Conservation (phyloP, 768 basidiomycete species). For the Podaxis sp. region DNA sequence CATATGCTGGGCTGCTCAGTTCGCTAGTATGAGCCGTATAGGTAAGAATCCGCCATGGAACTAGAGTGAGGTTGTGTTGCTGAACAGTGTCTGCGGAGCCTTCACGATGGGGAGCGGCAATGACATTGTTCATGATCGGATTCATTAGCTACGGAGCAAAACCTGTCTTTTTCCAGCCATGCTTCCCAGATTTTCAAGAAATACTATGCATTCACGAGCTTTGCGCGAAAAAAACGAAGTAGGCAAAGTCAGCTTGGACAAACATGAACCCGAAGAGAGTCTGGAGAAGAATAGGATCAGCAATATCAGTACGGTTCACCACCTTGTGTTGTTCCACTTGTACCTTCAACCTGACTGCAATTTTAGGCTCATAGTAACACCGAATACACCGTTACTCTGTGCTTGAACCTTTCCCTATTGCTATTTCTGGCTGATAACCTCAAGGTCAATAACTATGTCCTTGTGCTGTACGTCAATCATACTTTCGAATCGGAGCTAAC, state of each 20-base stretch:
- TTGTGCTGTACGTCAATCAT: slow-evolving; percentile 54
- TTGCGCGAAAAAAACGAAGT: slow-evolving; percentile 56
- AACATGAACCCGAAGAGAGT: slow-evolving; percentile 70
- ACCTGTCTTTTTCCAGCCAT: slow-evolving; percentile 75
- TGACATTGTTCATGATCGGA: slow-evolving; percentile 78
- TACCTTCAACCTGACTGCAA: not conserved
- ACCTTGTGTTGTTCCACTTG: not conserved
- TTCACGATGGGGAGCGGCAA: slow-evolving; percentile 67
- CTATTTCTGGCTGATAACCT: slow-evolving; percentile 59
- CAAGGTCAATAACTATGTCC: slow-evolving; percentile 70
- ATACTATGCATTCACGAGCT: slow-evolving; percentile 61
- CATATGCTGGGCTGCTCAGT: slow-evolving; percentile 81
- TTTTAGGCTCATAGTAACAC: slow-evolving; percentile 71
- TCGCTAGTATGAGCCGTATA: slow-evolving; percentile 71
- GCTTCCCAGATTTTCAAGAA: slow-evolving; percentile 80
- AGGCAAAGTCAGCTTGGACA: slow-evolving; percentile 58
- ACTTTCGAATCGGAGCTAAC: not conserved
- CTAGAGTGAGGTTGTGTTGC: not conserved
- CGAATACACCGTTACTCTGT: slow-evolving; percentile 66
- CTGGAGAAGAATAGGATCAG: slow-evolving; percentile 84
- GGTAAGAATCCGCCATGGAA: slow-evolving; percentile 35
- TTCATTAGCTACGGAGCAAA: slow-evolving; percentile 81
- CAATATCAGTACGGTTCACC: slow-evolving; percentile 74
- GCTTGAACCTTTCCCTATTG: slow-evolving; percentile 69
- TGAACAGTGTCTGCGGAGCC: slow-evolving; percentile 40